phyloP scores from a whole-genome alignment of 768 basidiomycete genomes.

The Calocera viscosa region DNA sequence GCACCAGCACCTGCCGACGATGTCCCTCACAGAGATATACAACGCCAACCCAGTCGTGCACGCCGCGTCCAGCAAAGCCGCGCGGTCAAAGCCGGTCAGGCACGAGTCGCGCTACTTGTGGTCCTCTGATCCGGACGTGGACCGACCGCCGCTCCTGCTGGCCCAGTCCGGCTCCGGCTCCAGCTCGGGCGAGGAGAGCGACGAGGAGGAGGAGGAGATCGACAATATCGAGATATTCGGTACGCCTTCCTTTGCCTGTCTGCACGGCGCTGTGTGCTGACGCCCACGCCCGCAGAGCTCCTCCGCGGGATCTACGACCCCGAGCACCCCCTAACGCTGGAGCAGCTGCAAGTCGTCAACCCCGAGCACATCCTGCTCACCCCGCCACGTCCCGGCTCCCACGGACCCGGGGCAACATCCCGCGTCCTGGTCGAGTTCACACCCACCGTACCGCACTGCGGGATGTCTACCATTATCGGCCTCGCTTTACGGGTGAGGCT shows the following conservation, averaged over 20 bases:
- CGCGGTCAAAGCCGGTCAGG: neutral
- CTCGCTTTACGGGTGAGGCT: conserved; percentile 92
- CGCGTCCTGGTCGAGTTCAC: conserved; percentile 82
- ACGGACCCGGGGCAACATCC: conserved; percentile 41
- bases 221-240: conserved; percentile 91
- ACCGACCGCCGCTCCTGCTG: neutral
- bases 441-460: conserved; percentile 94
- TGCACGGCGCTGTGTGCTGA: conserved; percentile 6
- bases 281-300: conserved; percentile 53
- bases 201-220: conserved; percentile 50
- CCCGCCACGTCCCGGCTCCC: neutral
- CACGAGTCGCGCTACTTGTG: conserved; percentile 16
- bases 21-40: conserved; percentile 27
- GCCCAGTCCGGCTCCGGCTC: neutral
- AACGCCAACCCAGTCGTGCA: conserved; percentile 89
- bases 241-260: conserved; percentile 27
- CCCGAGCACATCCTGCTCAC: conserved; percentile 62
- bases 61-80: conserved; percentile 22
- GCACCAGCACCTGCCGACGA: too few species aligned
- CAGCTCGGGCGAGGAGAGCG: conserved; percentile 21
- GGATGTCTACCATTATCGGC: conserved; percentile 93
- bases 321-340: conserved; percentile 82
- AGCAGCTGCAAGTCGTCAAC: conserved; percentile 91
- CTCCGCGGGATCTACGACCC: conserved; percentile 89
- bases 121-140: conserved; percentile 29